Evolutionary conservation across 148 eudicot species (phyloP).

Genomic region (Rhododendron vialii): DNA sequence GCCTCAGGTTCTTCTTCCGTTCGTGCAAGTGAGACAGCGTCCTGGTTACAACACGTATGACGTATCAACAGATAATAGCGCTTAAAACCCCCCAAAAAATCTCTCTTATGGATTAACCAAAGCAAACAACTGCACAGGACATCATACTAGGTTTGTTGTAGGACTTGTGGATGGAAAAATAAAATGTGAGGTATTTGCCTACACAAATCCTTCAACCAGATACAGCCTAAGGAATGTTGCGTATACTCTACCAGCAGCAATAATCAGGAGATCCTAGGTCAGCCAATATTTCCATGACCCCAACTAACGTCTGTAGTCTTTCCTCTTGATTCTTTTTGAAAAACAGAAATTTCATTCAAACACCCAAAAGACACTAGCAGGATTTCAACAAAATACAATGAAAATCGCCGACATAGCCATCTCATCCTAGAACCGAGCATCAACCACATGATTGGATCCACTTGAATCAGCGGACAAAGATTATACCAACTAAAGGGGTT

Average conservation of each 20-base stretch:
- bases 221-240: not conserved
- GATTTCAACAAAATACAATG: not conserved
- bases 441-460: not conserved
- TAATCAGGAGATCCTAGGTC: not conserved
- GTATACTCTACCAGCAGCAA: not conserved
- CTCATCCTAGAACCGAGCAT: not conserved
- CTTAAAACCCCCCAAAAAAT: not conserved
- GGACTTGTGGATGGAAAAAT: not conserved
- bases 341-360: not conserved
- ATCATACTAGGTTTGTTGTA: not conserved
- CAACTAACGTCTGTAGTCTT: not conserved
- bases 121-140: not conserved
- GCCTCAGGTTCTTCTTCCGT: conserved; percentile 76
- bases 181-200: not conserved
- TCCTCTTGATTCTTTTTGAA: not conserved
- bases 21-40: conserved; percentile 78
- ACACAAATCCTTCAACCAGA: not conserved
- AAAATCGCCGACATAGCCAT: not conserved
- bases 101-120: not conserved
- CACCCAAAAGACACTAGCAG: not conserved
- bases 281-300: not conserved
- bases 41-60: conserved; percentile 34
- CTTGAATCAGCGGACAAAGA: not conserved
- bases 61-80: not conserved
- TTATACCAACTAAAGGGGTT: not conserved